phyloP scores from a whole-genome alignment of 768 basidiomycete genomes.

The Tricholoma matsutake region DNA sequence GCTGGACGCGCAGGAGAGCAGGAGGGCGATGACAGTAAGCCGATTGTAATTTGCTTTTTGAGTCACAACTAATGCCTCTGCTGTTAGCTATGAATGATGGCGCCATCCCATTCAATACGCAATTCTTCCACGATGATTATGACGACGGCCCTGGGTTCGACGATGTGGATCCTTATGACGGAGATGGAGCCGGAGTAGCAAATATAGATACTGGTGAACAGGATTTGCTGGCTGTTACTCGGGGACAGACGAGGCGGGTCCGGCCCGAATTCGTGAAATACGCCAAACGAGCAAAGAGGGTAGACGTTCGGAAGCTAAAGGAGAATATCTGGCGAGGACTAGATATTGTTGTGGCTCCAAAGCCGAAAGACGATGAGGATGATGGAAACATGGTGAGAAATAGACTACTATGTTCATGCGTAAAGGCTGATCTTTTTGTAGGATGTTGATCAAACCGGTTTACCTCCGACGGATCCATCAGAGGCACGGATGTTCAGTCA shows the following conservation, averaged over 20 bases:
- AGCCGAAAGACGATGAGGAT: constrained; percentile 40
- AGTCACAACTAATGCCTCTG: neutral
- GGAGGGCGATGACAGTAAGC: constrained; percentile 61
- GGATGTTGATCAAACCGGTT: constrained; percentile 51
- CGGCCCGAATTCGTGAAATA: constrained; percentile 90
- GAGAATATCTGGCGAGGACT: constrained; percentile 97
- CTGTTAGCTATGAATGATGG: constrained; percentile 34
- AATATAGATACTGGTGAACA: constrained; percentile 72
- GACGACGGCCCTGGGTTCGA: constrained; percentile 79
- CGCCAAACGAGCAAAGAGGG: constrained; percentile 91
- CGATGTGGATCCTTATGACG: constrained; percentile 48
- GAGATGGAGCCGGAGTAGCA: constrained; percentile 36
- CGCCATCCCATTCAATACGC: constrained; percentile 85
- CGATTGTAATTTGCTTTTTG: neutral
- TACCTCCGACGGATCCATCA: constrained; percentile 53
- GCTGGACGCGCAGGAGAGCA: constrained; percentile 50
- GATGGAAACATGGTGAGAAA: constrained; percentile 49
- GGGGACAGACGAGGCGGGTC: constrained; percentile 71
- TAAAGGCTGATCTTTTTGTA: constrained; percentile 20
- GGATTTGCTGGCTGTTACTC: constrained; percentile 82
- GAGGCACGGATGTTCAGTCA: constrained; percentile 71
- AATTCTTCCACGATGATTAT: constrained; percentile 93
- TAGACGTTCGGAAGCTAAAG: constrained; percentile 95
- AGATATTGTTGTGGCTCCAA: constrained; percentile 61
- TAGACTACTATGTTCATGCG: neutral